Base-by-base conservation (phyloP, 2,329 filamentous ascomycete species). In the Westerdykella sp. region DNA sequence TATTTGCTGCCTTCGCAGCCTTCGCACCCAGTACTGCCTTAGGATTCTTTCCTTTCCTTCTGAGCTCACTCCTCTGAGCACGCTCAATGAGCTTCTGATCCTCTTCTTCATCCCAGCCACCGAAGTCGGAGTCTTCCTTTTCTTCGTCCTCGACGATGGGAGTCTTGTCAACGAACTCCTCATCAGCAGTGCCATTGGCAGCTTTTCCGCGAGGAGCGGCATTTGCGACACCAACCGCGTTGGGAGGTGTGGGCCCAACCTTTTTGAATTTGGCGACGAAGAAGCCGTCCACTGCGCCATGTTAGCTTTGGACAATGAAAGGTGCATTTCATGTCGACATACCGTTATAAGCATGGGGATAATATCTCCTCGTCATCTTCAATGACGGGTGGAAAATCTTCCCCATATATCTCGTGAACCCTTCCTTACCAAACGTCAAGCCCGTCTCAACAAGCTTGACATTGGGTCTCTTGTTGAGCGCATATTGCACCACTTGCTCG, bases 201-300 rank as follows among this genome's bases (percentile, higher is more conserved):
- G 57, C 52, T 25, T 65, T 60, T 18, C 55, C 63, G 39, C 68
- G 67, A 42, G 69, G 62, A 13, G 23, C 16, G 30, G 32, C 36
- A 15, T 47, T 45, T 10, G 53, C 55, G 3, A 18, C 32, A 16
- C 60, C 60, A 7, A 77, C 71, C 2, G 77, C 74, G 42, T 78
- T 80, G 44, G 75, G 70, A 1, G 86, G 83, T 34, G 85, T 87
- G 3, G 87, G 85, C 0, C 81, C 91, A 13, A 80, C 80, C 77
- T 98, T 98, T 70, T 95, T 90, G 71, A 98, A 85, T 70, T 98
- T 98, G 60, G 89, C 87, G 48, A 98, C 93, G 66, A 89, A 98
- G 81, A 98, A 98, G 51, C 93, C 93, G 66, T 97, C 93, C 28
- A 98, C 89, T 35, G 32, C n/a, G n/a, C 3, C 32, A 18, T 15